These are phyloP conservation scores for Hemisphaericaspora lyxosophila DNA, from an alignment of 1,139 yeast species.

Conservation along the genomic window DNA sequence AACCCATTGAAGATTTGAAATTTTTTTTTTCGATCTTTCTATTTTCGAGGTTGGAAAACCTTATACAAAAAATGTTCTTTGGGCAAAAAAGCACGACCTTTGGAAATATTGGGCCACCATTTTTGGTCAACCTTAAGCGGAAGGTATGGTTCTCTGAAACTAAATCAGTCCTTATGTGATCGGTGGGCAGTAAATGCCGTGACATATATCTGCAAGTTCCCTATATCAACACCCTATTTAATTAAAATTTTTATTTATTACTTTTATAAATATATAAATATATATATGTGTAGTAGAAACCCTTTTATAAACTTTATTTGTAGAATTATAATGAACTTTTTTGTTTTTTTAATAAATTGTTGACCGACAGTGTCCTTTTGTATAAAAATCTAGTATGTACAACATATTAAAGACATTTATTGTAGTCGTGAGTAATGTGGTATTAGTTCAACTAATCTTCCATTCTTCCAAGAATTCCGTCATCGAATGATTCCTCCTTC, in stretches of 20 bases:
- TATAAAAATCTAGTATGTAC: not conserved
- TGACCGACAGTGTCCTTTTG: not conserved
- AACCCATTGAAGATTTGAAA: not conserved
- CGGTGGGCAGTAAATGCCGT: too few species aligned
- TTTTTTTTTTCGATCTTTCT: not conserved
- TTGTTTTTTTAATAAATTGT: not conserved
- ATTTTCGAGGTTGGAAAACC: not conserved
- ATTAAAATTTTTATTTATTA: too few species aligned
- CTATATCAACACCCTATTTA: too few species aligned
- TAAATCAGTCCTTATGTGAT: too few species aligned
- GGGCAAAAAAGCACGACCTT: too few species aligned
- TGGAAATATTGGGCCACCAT: too few species aligned
- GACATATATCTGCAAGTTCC: too few species aligned
- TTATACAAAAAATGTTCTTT: too few species aligned
- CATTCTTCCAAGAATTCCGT: slow-evolving; percentile 18
- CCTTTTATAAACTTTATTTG: not conserved
- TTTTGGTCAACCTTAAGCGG: too few species aligned
- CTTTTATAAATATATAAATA: too few species aligned
- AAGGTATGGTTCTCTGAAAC: too few species aligned
- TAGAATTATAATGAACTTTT: not conserved
- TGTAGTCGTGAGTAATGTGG: not conserved
- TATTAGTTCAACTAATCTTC: slow-evolving; percentile 11
- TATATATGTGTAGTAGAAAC: not conserved
- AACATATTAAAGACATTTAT: not conserved
- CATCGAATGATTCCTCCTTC: slow-evolving; percentile 12